A percentile compares a stretch with the other conserved stretches of the same genome.
These are phyloP conservation scores for Iberis pinnata DNA, from an alignment of 345 rosid species.

Conservation along the genomic window DNA sequence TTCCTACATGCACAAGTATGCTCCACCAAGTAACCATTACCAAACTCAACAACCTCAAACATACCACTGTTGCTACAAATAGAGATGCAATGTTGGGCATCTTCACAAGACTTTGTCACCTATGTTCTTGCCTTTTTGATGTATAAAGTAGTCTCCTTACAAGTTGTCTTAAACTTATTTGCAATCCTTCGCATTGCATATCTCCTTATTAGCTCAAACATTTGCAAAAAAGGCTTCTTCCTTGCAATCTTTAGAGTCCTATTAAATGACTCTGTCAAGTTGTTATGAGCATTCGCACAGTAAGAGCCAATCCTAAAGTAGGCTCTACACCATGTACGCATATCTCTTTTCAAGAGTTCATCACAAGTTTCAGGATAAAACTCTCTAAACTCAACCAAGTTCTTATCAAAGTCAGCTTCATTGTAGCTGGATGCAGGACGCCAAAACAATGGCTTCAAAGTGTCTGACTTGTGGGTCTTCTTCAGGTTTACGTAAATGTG, in stretches of 20 bases:
- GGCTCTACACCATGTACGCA: neutral
- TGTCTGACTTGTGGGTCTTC: too few relatives aligned
- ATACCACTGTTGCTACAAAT: neutral
- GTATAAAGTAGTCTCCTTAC: neutral
- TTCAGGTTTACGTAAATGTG: too few relatives aligned
- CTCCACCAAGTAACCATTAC: neutral
- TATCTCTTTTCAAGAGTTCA: neutral
- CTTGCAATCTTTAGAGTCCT: neutral
- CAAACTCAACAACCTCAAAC: neutral
- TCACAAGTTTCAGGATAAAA: neutral
- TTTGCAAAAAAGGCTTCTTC: neutral
- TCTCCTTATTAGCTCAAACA: neutral
- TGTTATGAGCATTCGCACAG: neutral
- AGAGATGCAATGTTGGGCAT: neutral
- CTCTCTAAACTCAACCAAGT: neutral
- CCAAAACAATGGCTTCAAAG: too few relatives aligned
- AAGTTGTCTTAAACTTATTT: neutral
- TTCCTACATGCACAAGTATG: neutral
- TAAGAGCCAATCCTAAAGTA: neutral
- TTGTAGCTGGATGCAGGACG: too few relatives aligned
- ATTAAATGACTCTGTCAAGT: neutral
- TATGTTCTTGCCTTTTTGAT: neutral
- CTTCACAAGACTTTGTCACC: neutral
- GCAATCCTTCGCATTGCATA: neutral
- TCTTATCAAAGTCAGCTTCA: neutral